Conservation (phyloP, 768 basidiomycete species). For the Tricholoma hemisulphureum region DNA sequence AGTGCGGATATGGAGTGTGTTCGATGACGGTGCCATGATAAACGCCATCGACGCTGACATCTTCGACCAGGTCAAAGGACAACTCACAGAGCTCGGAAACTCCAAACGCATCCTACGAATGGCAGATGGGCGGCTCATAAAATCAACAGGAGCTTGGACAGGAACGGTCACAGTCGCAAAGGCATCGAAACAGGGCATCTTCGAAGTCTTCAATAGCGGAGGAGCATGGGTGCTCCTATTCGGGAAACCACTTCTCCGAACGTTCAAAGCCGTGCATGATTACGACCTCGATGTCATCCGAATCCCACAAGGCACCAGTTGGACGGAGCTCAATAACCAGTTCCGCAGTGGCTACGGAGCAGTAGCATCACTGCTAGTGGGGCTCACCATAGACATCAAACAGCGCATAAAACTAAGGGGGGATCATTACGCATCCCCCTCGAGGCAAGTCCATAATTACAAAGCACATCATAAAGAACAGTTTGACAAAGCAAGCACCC, state of each 20-base stretch:
- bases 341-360: not conserved
- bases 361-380: slow-evolving; percentile 3
- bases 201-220: slow-evolving; percentile 1
- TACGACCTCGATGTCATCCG: no score
- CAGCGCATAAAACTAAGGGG: slow-evolving; percentile 14
- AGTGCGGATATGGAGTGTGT: not conserved
- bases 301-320: no score
- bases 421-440: no score
- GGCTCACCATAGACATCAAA: slow-evolving; percentile 12
- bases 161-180: slow-evolving; percentile 22
- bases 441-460: no score
- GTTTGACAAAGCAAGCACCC: no score
- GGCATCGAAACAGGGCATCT: slow-evolving; percentile 18
- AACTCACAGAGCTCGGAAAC: not conserved
- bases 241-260: no score
- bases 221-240: no score
- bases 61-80: no score
- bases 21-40: slow-evolving; percentile 1
- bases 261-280: no score
- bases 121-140: slow-evolving; percentile 21
- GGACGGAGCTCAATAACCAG: no score
- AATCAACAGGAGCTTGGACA: slow-evolving; percentile 4
- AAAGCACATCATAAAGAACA: slow-evolving; percentile 11
- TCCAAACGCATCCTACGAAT: slow-evolving; percentile 15
- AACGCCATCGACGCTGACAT: not conserved